phyloP scores from a whole-genome alignment of 306 rosid genomes.

The Neltuma alba region DNA sequence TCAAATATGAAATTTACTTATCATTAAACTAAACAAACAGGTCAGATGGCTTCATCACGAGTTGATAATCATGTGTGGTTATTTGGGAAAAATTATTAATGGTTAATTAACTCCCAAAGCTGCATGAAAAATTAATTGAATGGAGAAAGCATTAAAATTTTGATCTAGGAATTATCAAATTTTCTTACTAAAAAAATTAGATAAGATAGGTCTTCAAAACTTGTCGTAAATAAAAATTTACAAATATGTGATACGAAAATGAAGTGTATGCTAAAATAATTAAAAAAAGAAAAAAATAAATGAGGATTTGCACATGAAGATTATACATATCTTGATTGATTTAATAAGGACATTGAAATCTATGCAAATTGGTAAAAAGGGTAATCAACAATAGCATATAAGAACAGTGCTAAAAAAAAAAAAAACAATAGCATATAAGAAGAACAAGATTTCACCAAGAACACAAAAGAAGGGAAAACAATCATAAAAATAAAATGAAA shows the following conservation, averaged over 20 bases:
- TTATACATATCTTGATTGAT: not conserved
- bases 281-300: not conserved
- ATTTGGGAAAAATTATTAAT: not conserved
- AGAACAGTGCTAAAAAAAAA: too few species aligned
- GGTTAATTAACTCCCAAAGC: not conserved
- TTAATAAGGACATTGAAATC: not conserved
- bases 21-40: not conserved
- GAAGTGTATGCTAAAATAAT: not conserved
- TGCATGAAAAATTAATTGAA: not conserved
- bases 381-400: not conserved
- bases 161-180: not conserved
- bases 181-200: not conserved
- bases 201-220: not conserved
- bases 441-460: not conserved
- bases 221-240: not conserved
- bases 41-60: not conserved
- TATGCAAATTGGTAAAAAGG: not conserved
- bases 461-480: not conserved
- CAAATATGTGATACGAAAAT: not conserved
- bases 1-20: not conserved
- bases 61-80: not conserved
- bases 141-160: not conserved
- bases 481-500: not conserved
- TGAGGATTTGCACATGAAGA: too few species aligned
- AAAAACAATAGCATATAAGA: not conserved